phyloP scores from a whole-genome alignment of 495 filamentous ascomycete genomes.

The Podospora pseudocomata region DNA sequence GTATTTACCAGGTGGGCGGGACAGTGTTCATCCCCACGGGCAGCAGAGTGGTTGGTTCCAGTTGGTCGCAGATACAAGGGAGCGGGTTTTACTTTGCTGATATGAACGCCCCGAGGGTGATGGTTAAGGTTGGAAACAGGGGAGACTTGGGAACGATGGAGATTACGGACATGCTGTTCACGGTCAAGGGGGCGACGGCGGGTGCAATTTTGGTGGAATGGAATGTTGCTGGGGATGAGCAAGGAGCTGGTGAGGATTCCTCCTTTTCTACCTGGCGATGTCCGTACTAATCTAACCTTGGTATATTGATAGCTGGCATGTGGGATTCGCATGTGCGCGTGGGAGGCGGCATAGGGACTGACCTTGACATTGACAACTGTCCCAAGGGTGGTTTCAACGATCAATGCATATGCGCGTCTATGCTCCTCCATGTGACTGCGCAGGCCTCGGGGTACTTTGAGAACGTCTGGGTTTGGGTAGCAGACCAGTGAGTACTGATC shows the following conservation, averaged over 20 bases:
- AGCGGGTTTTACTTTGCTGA: slow-evolving; percentile 45
- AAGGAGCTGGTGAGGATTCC: neutral
- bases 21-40: slow-evolving; percentile 50
- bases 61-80: slow-evolving; percentile 46
- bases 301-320: slow-evolving; percentile 3
- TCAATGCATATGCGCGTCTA: slow-evolving; percentile 56
- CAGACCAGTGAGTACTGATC: slow-evolving; percentile 56
- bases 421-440: slow-evolving; percentile 70
- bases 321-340: slow-evolving; percentile 23
- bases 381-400: slow-evolving; percentile 32
- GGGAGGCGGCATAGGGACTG: slow-evolving; percentile 51
- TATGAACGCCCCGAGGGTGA: slow-evolving; percentile 58
- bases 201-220: slow-evolving; percentile 85
- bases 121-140: slow-evolving; percentile 67
- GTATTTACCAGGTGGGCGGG: slow-evolving; percentile 34
- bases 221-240: slow-evolving; percentile 54
- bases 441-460: slow-evolving; percentile 74
- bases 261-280: no score
- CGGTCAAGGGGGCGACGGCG: slow-evolving; percentile 67
- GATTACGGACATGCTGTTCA: slow-evolving; percentile 73
- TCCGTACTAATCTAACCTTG: no score
- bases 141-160: slow-evolving; percentile 76
- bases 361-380: slow-evolving; percentile 61
- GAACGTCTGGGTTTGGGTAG: slow-evolving; percentile 90
- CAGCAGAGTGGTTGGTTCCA: slow-evolving; percentile 41